Evolutionary conservation across 2,329 filamentous ascomycete genomes (phyloP).

Genomic region (Fusarium xyrophilum): DNA sequence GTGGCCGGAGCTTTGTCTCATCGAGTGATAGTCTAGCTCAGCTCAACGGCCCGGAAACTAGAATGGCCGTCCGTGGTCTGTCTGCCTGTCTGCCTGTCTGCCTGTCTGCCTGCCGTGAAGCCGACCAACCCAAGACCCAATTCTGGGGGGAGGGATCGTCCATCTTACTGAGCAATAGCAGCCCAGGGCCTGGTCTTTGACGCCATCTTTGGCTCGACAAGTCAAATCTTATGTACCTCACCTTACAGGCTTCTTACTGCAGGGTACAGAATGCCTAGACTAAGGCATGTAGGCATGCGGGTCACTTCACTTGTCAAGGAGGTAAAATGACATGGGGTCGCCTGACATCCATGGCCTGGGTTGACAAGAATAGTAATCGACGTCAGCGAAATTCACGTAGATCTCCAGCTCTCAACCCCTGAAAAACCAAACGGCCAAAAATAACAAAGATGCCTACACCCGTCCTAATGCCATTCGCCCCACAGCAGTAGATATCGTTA

Average conservation of each 20-base stretch:
- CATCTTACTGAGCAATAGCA: conserved; percentile 25
- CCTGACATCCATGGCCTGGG: neutral
- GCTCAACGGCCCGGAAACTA: conserved; percentile 34
- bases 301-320: conserved; percentile 17
- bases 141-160: conserved; percentile 33
- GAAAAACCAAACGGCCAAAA: conserved; percentile 18
- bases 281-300: conserved; percentile 2
- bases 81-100: neutral
- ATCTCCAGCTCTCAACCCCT: conserved; percentile 24
- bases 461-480: conserved; percentile 22
- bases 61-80: conserved; percentile 5
- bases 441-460: conserved; percentile 3
- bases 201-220: conserved; percentile 36
- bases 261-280: conserved; percentile 24
- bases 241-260: conserved; percentile 11
- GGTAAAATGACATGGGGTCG: conserved; percentile 6
- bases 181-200: conserved; percentile 23
- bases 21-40: conserved; percentile 3
- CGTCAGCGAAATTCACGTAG: conserved; percentile 31
- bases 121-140: neutral
- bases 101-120: neutral
- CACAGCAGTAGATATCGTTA: neutral
- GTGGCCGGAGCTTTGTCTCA: conserved; percentile 13
- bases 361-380: conserved; percentile 35
- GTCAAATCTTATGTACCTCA: conserved; percentile 22